phyloP scores from a whole-genome alignment of 1,139 yeast species.

The Taphrina confusa region DNA sequence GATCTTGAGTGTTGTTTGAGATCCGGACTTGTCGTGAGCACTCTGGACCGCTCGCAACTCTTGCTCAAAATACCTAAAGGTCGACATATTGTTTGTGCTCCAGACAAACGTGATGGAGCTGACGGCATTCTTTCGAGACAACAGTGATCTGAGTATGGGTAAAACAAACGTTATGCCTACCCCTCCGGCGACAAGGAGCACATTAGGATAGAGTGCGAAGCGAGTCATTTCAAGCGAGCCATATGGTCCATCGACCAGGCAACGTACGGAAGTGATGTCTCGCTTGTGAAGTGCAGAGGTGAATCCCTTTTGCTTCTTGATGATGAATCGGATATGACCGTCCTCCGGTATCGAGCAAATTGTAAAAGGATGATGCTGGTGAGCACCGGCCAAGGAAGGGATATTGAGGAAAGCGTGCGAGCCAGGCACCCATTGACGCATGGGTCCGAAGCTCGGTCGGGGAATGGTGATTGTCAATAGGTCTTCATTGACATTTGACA shows the following conservation, averaged over 20 bases:
- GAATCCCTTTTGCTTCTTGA: conserved; percentile 40
- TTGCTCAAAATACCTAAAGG: background rate
- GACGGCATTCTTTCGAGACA: background rate
- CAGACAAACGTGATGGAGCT: conserved; percentile 6
- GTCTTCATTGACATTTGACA: conserved; percentile 5
- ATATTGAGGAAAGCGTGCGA: conserved; percentile 40
- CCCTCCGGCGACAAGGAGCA: conserved; percentile 40
- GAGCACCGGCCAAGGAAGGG: conserved; percentile 37
- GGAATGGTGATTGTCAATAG: conserved; percentile 6
- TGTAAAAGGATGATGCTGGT: conserved; percentile 41
- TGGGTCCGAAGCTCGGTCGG: conserved; percentile 34
- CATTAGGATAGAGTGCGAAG: conserved; percentile 38
- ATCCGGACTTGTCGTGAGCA: background rate
- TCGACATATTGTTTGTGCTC: conserved; percentile 1
- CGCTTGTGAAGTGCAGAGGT: conserved; percentile 38
- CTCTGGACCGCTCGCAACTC: conserved; percentile 1
- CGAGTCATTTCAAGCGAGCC: conserved; percentile 38
- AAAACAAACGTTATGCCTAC: conserved; percentile 40
- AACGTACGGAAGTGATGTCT: conserved; percentile 37
- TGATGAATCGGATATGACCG: conserved; percentile 38
- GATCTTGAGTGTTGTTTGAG: background rate
- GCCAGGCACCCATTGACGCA: conserved; percentile 40
- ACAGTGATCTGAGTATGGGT: conserved; percentile 2
- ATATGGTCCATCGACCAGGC: conserved; percentile 40
- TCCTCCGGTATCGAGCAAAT: conserved; percentile 40